Percentiles rank a stretch among this genome's conserved stretches.
These are phyloP conservation scores for Pouteria glomerata DNA, from an alignment of 148 eudicot genomes.

Conservation along the genomic window DNA sequence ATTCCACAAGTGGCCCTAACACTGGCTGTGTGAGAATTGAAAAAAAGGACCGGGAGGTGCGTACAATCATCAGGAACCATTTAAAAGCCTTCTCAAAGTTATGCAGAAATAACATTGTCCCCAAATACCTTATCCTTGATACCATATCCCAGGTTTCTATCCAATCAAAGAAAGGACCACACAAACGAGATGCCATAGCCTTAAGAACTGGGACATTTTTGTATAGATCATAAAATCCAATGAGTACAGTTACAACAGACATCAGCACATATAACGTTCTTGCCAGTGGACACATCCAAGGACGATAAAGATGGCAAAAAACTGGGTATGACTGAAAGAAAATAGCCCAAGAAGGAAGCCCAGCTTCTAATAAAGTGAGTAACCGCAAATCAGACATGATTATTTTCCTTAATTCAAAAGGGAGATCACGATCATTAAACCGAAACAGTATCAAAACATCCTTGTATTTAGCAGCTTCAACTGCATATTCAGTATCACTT, in stretches of 20 bases:
- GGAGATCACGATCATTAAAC: conserved; percentile 82
- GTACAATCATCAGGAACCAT: conserved; percentile 72
- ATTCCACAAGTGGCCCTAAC: conserved; percentile 56
- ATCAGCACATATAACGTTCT: conserved; percentile 72
- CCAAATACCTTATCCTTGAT: conserved; percentile 83
- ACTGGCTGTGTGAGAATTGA: conserved; percentile 77
- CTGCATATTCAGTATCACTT: conserved; percentile 45
- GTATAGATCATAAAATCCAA: conserved; percentile 92
- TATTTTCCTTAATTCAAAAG: conserved; percentile 63
- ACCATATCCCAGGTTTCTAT: conserved; percentile 98
- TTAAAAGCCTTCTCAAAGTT: conserved; percentile 76
- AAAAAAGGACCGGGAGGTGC: conserved; percentile 59
- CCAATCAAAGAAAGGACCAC: conserved; percentile 94
- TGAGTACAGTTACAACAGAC: conserved; percentile 76
- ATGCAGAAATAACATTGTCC: conserved; percentile 93
- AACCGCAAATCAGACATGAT: conserved; percentile 70
- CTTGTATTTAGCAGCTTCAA: conserved; percentile 61
- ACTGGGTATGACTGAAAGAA: conserved; percentile 95
- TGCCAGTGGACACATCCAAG: conserved; percentile 99
- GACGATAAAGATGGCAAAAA: conserved; percentile 87
- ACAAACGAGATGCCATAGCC: conserved; percentile 82
- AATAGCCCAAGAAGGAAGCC: conserved; percentile 98
- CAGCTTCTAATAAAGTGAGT: conserved; percentile 87
- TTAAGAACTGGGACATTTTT: conserved; percentile 95
- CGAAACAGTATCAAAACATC: conserved; percentile 75